phyloP scores from a whole-genome alignment of 1,139 yeast species.

The Pichia cactophila region DNA sequence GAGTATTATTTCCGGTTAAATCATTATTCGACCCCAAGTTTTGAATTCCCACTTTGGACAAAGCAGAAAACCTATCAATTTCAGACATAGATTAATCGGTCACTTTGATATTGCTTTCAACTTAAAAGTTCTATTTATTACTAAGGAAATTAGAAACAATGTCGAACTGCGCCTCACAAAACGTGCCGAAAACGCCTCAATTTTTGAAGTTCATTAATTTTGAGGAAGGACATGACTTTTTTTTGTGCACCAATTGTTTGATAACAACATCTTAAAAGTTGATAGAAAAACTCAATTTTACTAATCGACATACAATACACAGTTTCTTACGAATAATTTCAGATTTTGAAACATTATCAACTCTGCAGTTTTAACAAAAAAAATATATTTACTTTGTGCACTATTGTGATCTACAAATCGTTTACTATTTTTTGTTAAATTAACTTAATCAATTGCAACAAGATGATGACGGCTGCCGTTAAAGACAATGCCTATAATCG shows the following conservation, averaged over 20 bases:
- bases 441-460: not conserved
- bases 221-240: not conserved
- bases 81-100: not conserved
- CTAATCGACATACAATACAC: not conserved
- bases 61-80: not conserved
- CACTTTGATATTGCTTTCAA: too few relatives aligned
- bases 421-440: not conserved
- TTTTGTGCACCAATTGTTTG: not conserved
- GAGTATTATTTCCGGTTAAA: not conserved
- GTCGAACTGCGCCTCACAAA: not conserved
- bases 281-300: not conserved
- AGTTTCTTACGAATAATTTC: too few relatives aligned
- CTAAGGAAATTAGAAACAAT: not conserved
- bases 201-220: not conserved
- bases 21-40: not conserved
- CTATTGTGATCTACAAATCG: not conserved
- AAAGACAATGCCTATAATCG: slow-evolving; percentile 7
- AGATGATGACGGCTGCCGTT: slow-evolving; percentile 9
- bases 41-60: not conserved
- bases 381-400: too few relatives aligned
- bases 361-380: too few relatives aligned
- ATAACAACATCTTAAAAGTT: not conserved
- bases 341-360: too few relatives aligned
- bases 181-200: not conserved
- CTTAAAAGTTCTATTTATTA: too few relatives aligned